A percentile compares a stretch with the other conserved stretches of the same genome.
Evolutionary conservation across 495 filamentous ascomycete genomes (phyloP).

Genomic region (Aspergillus conjunctus): DNA sequence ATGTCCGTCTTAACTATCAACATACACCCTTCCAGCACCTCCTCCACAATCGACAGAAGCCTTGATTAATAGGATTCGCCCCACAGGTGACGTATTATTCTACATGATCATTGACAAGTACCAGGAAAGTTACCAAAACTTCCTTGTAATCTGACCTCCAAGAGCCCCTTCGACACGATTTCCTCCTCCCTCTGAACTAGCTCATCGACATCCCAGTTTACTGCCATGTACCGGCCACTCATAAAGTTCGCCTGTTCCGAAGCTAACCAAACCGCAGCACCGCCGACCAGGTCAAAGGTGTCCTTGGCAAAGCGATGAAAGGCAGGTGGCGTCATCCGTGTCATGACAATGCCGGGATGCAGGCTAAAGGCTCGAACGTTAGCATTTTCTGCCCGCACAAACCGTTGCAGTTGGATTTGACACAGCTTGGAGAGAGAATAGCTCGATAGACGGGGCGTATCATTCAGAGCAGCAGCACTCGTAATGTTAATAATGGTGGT

Average conservation of each 20-base stretch:
- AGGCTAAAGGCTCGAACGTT: neutral
- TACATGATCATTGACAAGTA: neutral
- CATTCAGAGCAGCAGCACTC: neutral
- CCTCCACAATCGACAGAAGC: no score
- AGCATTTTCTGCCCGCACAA: neutral
- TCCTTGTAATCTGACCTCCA: neutral
- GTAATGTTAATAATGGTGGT: neutral
- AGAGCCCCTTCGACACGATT: neutral
- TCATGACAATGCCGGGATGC: neutral
- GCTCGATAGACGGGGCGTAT: neutral
- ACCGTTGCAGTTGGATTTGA: neutral
- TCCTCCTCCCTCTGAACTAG: slow-evolving; percentile 1
- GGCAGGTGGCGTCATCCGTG: neutral
- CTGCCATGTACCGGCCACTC: neutral
- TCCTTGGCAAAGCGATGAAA: neutral
- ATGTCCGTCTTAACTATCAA: no score
- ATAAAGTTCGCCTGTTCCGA: slow-evolving; percentile 1
- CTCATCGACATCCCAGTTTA: slow-evolving; percentile 5
- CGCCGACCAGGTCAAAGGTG: slow-evolving; percentile 3
- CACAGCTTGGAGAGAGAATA: neutral
- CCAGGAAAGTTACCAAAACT: neutral
- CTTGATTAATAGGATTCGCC: no score
- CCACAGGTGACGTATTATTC: no score
- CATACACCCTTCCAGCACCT: no score
- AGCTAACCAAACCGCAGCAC: neutral